Evolutionary conservation across 345 rosid genomes (phyloP).

Genomic region (Citrus trifoliata): DNA sequence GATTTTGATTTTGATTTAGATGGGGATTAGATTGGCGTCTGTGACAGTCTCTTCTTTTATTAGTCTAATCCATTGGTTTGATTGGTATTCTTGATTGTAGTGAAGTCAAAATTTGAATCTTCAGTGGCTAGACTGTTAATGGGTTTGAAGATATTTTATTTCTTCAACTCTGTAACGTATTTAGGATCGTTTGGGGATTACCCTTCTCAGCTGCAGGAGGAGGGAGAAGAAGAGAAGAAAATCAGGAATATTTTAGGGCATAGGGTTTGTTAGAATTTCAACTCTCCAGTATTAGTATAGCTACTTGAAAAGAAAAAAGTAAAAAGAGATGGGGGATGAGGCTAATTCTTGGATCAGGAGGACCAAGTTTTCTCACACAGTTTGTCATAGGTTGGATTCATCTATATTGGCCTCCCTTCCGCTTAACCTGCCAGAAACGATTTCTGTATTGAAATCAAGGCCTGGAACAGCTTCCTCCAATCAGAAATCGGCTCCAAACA

Average conservation of each 20-base stretch:
- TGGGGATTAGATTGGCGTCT: slow-evolving; percentile 31
- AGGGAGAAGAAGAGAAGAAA: slow-evolving; percentile 14
- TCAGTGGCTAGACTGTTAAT: slow-evolving; percentile 11
- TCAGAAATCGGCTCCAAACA: slow-evolving; percentile 24
- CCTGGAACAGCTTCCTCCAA: slow-evolving; percentile 23
- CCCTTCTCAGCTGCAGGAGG: slow-evolving; percentile 22
- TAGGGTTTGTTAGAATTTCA: slow-evolving; percentile 19
- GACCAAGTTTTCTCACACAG: slow-evolving; percentile 80
- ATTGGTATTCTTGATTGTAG: slow-evolving; percentile 30
- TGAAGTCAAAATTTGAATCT: slow-evolving; percentile 16
- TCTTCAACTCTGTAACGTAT: slow-evolving; percentile 20
- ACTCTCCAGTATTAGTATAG: slow-evolving; percentile 15
- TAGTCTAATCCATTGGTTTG: slow-evolving; percentile 28
- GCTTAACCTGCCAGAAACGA: slow-evolving; percentile 31
- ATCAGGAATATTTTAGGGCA: slow-evolving; percentile 6
- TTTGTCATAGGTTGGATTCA: slow-evolving; percentile 72
- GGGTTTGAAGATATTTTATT: slow-evolving; percentile 16
- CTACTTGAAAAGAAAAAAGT: slow-evolving; percentile 3
- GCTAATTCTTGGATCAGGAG: slow-evolving; percentile 87
- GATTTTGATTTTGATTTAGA: slow-evolving; percentile 12
- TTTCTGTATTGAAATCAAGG: slow-evolving; percentile 41
- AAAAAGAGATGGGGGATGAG: slow-evolving; percentile 61
- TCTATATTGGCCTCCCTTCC: slow-evolving; percentile 52
- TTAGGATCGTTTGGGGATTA: slow-evolving; percentile 14
- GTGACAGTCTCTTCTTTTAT: slow-evolving; percentile 17